Base-by-base conservation (phyloP, 768 basidiomycete genomes). In the Coprinopsis strossmayeri region DNA sequence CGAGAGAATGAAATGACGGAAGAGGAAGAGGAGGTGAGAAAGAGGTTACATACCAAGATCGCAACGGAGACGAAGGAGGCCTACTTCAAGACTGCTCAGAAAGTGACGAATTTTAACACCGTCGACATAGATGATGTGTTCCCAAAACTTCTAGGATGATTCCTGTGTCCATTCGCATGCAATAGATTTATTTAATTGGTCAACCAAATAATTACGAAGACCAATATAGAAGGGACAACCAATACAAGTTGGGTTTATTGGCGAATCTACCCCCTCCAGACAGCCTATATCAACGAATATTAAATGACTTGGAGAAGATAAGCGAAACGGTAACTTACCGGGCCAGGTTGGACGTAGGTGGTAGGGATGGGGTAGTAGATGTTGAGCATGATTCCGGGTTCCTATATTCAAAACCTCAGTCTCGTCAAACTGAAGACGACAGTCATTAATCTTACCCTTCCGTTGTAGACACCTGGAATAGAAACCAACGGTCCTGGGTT, bases 141-240 rank as follows among this genome's bases (percentile, higher is more conserved):
- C n/a, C n/a, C n/a, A n/a, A n/a, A n/a, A n/a, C n/a, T n/a, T n/a
- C n/a, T n/a, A n/a, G n/a, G n/a, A n/a, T n/a, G n/a, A n/a, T n/a
- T n/a, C n/a, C n/a, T n/a, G n/a, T n/a, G n/a, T n/a, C n/a, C n/a
- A n/a, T n/a, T n/a, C n/a, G n/a, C n/a, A n/a, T n/a, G n/a, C n/a
- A n/a, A n/a, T n/a, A n/a, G n/a, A n/a, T n/a, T n/a, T n/a, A n/a
- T n/a, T n/a, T n/a, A n/a, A n/a, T n/a, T n/a, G n/a, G n/a, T n/a
- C n/a, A n/a, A n/a, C n/a, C n/a, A n/a, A n/a, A n/a, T n/a, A n/a
- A n/a, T 49, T 53, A 79, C 85, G 28, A 77, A 85, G 34, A 89
- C 72, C 0, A 83, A 80, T 0, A 63, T 68, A 9, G 45, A 34
- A n/a, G 32, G n/a, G 9, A 9, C 32, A 38, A 38, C 20, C 37